Base-by-base conservation (phyloP, 2,329 filamentous ascomycete species). In the Chrysoporthe puriensis region DNA sequence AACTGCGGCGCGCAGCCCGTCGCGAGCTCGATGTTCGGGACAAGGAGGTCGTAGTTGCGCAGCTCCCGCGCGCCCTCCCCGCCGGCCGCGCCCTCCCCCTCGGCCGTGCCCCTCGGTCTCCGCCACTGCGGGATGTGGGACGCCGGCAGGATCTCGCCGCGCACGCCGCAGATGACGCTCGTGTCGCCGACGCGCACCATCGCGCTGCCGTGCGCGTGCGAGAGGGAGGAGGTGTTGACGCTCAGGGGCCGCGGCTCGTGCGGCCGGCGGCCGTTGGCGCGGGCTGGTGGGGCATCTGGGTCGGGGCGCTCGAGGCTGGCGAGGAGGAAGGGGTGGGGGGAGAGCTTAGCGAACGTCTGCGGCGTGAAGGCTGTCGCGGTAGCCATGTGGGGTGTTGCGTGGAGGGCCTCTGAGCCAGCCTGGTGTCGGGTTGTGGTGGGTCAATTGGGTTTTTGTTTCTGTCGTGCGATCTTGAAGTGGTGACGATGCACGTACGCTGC, bases 11-110 rank as follows among this genome's bases (percentile, higher is more conserved):
- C 92, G 76, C 92, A 96, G 46, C 96, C 96, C 0, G 96, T 99
- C 44, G 91, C 91, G 43, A 99, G 83, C 76, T 97, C 96, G 66
- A 99, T 88, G 76, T 99, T 99, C 2, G 96, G 95, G 2, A 99
- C 94, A 2, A 99, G 82, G 16, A 99, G 82, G 74, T 93, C 89
- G 75, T 88, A 86, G 66, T 88, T 86, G 69, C 81, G 82, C 65
- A 88, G 79, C 77, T 88, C 88, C 70, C 73, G 75, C 72, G 73
- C 75, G 73, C 71, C 77, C 73, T 72, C 72, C 32, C 64, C 18
- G 21, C 68, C 11, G 48, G 56, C 21, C 42, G 62, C 68, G 26
- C 69, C 67, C 74, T 75, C 70, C 73, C 74, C 63, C 70, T 71
- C 71, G 76, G 50, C 3, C 11, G 3, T 32, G 16, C 18, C 44